Evolutionary conservation across 495 filamentous ascomycete species (phyloP).

Genomic region (Tuber brumale): DNA sequence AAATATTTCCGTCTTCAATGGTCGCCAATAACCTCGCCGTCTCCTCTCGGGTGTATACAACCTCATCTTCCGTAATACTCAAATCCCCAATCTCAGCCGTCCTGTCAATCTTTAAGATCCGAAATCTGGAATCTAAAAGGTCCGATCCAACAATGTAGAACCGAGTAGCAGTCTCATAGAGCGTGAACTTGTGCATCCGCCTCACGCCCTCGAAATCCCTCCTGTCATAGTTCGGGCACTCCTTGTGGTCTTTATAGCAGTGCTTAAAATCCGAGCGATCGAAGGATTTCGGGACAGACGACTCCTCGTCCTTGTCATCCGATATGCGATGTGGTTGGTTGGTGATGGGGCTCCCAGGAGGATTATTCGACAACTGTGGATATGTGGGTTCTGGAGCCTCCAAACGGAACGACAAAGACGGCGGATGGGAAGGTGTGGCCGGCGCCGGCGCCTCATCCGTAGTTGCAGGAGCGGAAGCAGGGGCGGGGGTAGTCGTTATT

Average conservation of each 20-base stretch:
- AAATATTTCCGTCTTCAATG: slow-evolving; percentile 92
- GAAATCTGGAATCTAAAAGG: slow-evolving; percentile 75
- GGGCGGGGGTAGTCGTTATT: background rate
- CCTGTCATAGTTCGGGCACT: slow-evolving; percentile 47
- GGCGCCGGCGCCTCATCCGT: slow-evolving; percentile 45
- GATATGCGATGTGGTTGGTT: slow-evolving; percentile 45
- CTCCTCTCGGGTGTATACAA: slow-evolving; percentile 84
- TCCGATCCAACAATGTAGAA: slow-evolving; percentile 94
- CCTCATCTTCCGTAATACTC: slow-evolving; percentile 84
- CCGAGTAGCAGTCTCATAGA: slow-evolving; percentile 87
- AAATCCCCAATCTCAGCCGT: slow-evolving; percentile 75
- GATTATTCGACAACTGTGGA: slow-evolving; percentile 44
- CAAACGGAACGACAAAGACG: slow-evolving; percentile 28
- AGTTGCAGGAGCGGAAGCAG: slow-evolving; percentile 39
- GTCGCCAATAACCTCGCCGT: slow-evolving; percentile 88
- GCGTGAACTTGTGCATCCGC: slow-evolving; percentile 89
- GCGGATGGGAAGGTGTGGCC: slow-evolving; percentile 41
- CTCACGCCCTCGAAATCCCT: slow-evolving; percentile 54
- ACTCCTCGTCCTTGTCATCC: slow-evolving; percentile 59
- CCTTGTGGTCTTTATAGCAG: slow-evolving; percentile 46
- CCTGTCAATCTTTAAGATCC: slow-evolving; percentile 90
- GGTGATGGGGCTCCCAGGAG: slow-evolving; percentile 40
- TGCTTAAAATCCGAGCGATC: slow-evolving; percentile 54
- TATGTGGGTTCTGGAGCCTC: slow-evolving; percentile 33
- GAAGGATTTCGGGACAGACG: slow-evolving; percentile 57